Evolutionary conservation across 345 rosid genomes (phyloP).

Genomic region (Combretum micranthum): DNA sequence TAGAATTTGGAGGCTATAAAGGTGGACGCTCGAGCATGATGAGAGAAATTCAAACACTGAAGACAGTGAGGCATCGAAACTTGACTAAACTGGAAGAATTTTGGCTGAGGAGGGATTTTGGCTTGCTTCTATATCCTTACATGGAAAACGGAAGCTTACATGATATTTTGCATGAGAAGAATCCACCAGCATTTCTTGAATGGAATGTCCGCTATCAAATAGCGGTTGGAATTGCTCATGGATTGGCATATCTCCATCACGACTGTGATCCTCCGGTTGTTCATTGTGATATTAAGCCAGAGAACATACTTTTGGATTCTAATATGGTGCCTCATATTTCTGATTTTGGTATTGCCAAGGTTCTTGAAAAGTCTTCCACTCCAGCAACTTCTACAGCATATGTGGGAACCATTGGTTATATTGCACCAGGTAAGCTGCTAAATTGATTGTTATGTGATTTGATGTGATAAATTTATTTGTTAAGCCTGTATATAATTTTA

Average conservation of each 20-base stretch:
- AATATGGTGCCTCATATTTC: conserved; percentile 77
- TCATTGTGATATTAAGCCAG: conserved; percentile 79
- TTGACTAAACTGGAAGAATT: conserved; percentile 66
- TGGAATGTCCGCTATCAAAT: conserved; percentile 58
- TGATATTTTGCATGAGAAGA: conserved; percentile 43
- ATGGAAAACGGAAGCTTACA: conserved; percentile 72
- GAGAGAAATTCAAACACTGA: conserved; percentile 59
- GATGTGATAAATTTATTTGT: too few relatives aligned
- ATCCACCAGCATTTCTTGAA: conserved; percentile 22
- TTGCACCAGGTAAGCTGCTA: conserved; percentile 58
- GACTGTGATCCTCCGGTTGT: conserved; percentile 68
- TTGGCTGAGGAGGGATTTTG: conserved; percentile 63
- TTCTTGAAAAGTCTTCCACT: conserved; percentile 43
- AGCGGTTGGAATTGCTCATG: conserved; percentile 66
- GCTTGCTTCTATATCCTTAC: conserved; percentile 53
- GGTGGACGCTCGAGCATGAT: conserved; percentile 47
- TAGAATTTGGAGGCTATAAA: conserved; percentile 33
- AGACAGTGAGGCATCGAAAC: conserved; percentile 64
- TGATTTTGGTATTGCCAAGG: conserved; percentile 74
- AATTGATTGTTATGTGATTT: neutral
- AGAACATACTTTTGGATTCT: conserved; percentile 62
- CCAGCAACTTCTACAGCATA: conserved; percentile 33
- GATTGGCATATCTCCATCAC: conserved; percentile 72
- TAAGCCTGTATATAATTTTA: too few relatives aligned
- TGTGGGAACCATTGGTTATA: conserved; percentile 69